Conservation (phyloP, 1,139 yeast species). For the Debaryomyces sp. region DNA sequence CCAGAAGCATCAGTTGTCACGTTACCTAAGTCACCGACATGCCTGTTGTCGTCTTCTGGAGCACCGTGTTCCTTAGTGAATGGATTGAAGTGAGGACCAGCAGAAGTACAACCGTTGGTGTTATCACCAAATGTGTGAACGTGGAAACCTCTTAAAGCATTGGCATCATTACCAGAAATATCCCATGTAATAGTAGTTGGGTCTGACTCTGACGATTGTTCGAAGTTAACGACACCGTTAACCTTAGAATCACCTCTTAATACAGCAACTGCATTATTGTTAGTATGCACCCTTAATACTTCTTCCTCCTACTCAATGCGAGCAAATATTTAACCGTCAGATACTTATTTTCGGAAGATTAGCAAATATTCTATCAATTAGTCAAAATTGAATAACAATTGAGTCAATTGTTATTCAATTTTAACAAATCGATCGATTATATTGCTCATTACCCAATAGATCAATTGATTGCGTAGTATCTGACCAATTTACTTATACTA, state of each 20-base stretch:
- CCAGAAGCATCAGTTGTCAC: slow-evolving; percentile 83
- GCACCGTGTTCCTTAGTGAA: slow-evolving; percentile 90
- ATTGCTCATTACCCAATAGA: slow-evolving; percentile 5
- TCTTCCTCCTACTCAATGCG: neutral
- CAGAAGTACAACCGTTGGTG: slow-evolving; percentile 98
- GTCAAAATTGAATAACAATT: slow-evolving; percentile 1
- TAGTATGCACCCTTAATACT: slow-evolving; percentile 1
- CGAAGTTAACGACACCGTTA: slow-evolving; percentile 81
- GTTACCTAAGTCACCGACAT: slow-evolving; percentile 98
- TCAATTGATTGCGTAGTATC: neutral
- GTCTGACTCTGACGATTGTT: slow-evolving; percentile 74
- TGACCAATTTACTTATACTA: neutral
- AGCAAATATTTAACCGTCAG: neutral
- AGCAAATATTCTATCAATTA: slow-evolving; percentile 5
- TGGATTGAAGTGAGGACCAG: slow-evolving; percentile 99
- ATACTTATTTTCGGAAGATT: neutral
- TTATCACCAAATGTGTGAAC: slow-evolving; percentile 97
- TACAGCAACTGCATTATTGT: slow-evolving; percentile 70
- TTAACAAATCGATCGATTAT: slow-evolving; percentile 3
- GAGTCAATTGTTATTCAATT: neutral
- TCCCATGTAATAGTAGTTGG: slow-evolving; percentile 89
- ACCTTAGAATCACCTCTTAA: slow-evolving; percentile 93
- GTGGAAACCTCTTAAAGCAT: slow-evolving; percentile 96
- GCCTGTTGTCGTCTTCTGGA: slow-evolving; percentile 87
- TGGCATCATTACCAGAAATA: slow-evolving; percentile 82